phyloP scores from a whole-genome alignment of 257 asterid genomes.

The Capsicum pubescens region DNA sequence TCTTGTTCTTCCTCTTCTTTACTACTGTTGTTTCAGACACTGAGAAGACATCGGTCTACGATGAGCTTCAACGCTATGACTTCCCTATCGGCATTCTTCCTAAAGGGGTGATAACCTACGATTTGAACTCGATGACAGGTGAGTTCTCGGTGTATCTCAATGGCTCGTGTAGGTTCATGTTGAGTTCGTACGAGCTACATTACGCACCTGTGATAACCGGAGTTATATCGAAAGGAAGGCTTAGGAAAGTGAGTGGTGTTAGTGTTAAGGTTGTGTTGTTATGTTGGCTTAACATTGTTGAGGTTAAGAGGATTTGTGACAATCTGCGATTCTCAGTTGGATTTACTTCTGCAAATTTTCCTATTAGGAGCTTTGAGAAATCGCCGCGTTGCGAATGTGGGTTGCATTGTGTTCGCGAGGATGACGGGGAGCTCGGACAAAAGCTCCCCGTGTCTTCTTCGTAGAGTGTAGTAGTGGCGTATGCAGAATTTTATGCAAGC shows the following conservation, averaged over 20 bases:
- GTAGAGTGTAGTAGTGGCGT: neutral
- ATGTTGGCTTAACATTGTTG: conserved; percentile 78
- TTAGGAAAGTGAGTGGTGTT: conserved; percentile 62
- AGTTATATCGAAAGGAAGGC: conserved; percentile 45
- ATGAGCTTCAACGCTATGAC: conserved; percentile 54
- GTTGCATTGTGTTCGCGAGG: conserved; percentile 46
- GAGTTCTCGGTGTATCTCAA: conserved; percentile 56
- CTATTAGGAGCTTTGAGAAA: conserved; percentile 57
- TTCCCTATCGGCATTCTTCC: conserved; percentile 86
- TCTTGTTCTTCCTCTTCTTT: conserved; percentile 34
- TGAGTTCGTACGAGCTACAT: conserved; percentile 57
- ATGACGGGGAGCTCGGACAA: neutral
- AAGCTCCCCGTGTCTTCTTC: conserved; percentile 38
- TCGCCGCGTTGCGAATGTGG: conserved; percentile 89
- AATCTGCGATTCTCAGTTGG: conserved; percentile 73
- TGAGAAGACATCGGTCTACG: conserved; percentile 53
- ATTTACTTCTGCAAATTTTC: conserved; percentile 64
- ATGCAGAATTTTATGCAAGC: neutral
- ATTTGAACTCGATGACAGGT: conserved; percentile 67
- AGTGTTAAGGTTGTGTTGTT: conserved; percentile 64
- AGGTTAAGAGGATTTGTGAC: conserved; percentile 52
- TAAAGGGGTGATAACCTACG: conserved; percentile 64
- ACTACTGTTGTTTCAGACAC: conserved; percentile 29
- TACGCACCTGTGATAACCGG: conserved; percentile 67
- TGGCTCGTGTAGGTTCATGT: conserved; percentile 62